Evolutionary conservation across 441 rosid species (phyloP), one percentile per base, ranked within the genome.

Genomic region (Populus trichocarpa): DNA sequence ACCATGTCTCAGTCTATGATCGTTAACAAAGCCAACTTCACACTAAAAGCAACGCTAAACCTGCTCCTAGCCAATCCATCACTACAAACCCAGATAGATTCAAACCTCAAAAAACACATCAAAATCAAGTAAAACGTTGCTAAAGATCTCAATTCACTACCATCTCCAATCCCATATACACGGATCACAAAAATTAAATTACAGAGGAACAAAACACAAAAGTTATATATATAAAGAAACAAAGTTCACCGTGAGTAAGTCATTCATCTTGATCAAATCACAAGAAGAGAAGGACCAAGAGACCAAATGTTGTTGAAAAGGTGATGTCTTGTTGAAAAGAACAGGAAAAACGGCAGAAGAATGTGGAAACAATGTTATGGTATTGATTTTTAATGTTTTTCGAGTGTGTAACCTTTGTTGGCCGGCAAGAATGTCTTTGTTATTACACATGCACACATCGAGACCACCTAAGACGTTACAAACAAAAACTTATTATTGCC

Each of bases 231-330:
- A 50, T 0, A 73, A 1, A 42, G 61, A 75, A 75, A 6, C 13
- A 70, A 71, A 16, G 36, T 35, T 82, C 81, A 88, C 89, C 82
- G 88, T 79, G 72, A 88, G 90, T 70, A 88, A 75, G 82, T 88
- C 88, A 86, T 88, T 88, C 90, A 88, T 88, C 64, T 28, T 84
- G 80, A 64, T 75, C 50, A 67, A 80, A 61, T 20, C 59, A 66
- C 25, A 25, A 67, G 68, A 68, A 50, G 65, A 67, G n/a, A 76
- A 66, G 69, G 69, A 25, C 23, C 26, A 38, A 53, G 78, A 69
- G 46, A 40, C 46, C 8, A 11, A 40, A 9, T 40, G 46, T 40
- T 10, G 46, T 40, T 2, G 46, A 40, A 40, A 40, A 40, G 46
- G 14, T 40, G 46, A 40, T 40, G 46, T 40, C 30, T 12, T 22